Evolutionary conservation across 495 filamentous ascomycete genomes (phyloP).

Genomic region (Aspergillus saccharolyticus): DNA sequence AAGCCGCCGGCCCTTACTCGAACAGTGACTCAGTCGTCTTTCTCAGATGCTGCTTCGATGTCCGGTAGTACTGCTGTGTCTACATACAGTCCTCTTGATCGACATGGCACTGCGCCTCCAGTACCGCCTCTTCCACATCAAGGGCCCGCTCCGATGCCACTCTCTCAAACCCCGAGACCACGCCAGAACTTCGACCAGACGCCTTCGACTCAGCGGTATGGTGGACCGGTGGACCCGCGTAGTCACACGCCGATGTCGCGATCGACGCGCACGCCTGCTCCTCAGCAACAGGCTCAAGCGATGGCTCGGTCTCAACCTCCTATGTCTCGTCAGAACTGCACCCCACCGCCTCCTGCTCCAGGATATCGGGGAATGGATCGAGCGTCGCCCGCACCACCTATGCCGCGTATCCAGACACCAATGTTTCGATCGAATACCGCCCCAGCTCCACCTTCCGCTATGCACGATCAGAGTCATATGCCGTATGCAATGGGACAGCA

Average conservation of each 20-base stretch:
- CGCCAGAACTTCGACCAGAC: neutral
- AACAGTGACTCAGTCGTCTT: conserved; percentile 42
- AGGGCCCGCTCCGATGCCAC: conserved; percentile 19
- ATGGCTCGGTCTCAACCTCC: conserved; percentile 9
- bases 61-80: conserved; percentile 54
- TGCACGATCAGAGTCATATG: conserved; percentile 10
- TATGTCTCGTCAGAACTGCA: conserved; percentile 9
- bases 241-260: neutral
- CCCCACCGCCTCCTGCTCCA: conserved; percentile 4
- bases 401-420: neutral
- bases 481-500: conserved; percentile 10
- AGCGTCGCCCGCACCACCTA: neutral
- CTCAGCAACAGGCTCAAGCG: neutral
- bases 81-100: conserved; percentile 49
- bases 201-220: neutral
- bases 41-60: conserved; percentile 47
- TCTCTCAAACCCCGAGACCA: conserved; percentile 4
- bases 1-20: conserved; percentile 29
- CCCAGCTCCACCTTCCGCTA: conserved; percentile 10
- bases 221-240: neutral
- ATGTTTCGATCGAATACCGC: conserved; percentile 2
- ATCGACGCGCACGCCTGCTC: neutral
- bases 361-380: conserved; percentile 4
- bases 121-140: conserved; percentile 22
- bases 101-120: conserved; percentile 24